Percentiles rank a stretch among this genome's conserved stretches.
phyloP scores from a whole-genome alignment of 1,139 yeast genomes.

The Hyphopichia khmerensis region DNA sequence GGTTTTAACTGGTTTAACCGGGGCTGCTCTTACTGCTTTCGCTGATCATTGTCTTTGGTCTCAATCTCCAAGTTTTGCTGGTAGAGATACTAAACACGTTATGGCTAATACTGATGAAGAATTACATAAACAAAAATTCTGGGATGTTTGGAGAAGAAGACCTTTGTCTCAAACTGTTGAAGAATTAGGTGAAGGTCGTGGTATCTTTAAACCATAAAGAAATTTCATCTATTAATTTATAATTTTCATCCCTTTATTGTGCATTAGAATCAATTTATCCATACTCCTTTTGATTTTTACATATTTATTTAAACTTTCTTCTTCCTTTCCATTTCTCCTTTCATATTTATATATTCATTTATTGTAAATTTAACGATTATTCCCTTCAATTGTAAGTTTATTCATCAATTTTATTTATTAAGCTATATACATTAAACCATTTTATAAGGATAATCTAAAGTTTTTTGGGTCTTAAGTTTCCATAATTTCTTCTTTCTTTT shows the following conservation, averaged over 20 bases:
- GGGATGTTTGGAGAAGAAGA: constrained; percentile 81
- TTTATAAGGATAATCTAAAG: constrained; percentile 80
- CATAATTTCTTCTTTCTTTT: constrained; percentile 87
- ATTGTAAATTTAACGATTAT: neutral
- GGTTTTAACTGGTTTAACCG: constrained; percentile 40
- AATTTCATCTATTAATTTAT: too few species aligned
- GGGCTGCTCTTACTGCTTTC: constrained; percentile 40
- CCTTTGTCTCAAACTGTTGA: constrained; percentile 80
- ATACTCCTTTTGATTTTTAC: too few species aligned
- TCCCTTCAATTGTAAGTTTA: neutral
- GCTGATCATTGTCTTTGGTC: constrained; percentile 45
- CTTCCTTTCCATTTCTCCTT: neutral
- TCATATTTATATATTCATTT: neutral
- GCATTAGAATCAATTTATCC: neutral
- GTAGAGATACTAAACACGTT: constrained; percentile 34
- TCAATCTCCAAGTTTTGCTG: constrained; percentile 42
- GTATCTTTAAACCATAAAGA: constrained; percentile 37
- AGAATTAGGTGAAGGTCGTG: constrained; percentile 69
- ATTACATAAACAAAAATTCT: constrained; percentile 60
- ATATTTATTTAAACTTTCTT: neutral
- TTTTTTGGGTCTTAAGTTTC: constrained; percentile 77
- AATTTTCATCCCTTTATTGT: neutral
- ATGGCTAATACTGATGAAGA: constrained; percentile 35
- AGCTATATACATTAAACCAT: constrained; percentile 7
- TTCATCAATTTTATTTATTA: too few species aligned